These are phyloP conservation scores for Scleromitrula shiraiana DNA, from an alignment of 2,329 filamentous ascomycete genomes.

Conservation along the genomic window DNA sequence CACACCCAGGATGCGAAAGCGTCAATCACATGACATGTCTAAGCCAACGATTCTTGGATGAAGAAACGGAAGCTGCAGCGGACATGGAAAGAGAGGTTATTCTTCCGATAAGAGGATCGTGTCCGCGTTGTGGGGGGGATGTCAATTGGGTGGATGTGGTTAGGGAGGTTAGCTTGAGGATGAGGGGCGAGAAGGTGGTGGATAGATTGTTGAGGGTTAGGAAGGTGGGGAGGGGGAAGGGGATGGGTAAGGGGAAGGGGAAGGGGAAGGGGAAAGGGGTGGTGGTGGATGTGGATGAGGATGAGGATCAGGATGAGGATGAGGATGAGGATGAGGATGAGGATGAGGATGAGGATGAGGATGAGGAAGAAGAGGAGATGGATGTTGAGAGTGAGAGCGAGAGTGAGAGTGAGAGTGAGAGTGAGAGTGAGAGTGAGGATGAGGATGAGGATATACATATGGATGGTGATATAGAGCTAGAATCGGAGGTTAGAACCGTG, in stretches of 20 bases:
- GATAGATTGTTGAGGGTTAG: constrained; percentile 54
- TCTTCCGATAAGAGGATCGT: constrained; percentile 60
- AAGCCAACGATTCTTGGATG: constrained; percentile 42
- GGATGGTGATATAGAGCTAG: too few relatives aligned
- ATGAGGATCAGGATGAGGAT: constrained; percentile 2
- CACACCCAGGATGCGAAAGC: constrained; percentile 44
- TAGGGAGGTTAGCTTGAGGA: constrained; percentile 70
- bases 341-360: not conserved
- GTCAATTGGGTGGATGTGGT: constrained; percentile 71
- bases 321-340: not conserved
- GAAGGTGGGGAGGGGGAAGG: constrained; percentile 14
- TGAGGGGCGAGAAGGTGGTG: constrained; percentile 62
- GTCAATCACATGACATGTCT: constrained; percentile 55
- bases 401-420: too few relatives aligned
- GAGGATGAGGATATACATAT: too few relatives aligned
- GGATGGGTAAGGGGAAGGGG: not conserved
- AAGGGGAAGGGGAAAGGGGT: too few relatives aligned
- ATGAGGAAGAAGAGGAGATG: constrained; percentile 5
- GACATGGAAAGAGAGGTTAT: constrained; percentile 33
- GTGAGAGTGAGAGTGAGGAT: too few relatives aligned
- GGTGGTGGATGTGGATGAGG: constrained; percentile 15
- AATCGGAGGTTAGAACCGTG: too few relatives aligned
- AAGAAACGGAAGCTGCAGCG: constrained; percentile 26
- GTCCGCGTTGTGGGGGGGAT: constrained; percentile 57
- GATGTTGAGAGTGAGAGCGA: too few relatives aligned